Evolutionary conservation across 768 basidiomycete genomes (phyloP), one percentile per base, ranked within the genome.

Genomic region (Hortiboletus flavorubellus): DNA sequence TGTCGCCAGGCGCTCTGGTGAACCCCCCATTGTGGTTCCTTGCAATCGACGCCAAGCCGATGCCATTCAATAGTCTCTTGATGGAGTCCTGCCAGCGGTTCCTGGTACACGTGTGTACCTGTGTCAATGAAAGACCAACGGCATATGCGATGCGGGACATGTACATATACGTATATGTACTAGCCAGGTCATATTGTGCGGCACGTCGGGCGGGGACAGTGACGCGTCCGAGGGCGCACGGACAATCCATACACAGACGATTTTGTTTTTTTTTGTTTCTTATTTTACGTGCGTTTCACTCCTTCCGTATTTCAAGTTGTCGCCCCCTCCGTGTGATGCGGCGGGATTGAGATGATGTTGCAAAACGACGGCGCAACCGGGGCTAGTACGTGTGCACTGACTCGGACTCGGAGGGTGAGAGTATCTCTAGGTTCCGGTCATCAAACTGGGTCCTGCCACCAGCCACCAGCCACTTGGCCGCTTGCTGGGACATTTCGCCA

Each of bases 231-330:
- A 35, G 34, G 7, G 14, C 5, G 34, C 34, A 35, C 34, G 5
- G 34, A 35, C 34, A 14, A 5, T 26, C 2, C 26, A 26, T 26
- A 26, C 26, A 5, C 12, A 34, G 31, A 26, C 30, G 6, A n/a
- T n/a, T n/a, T n/a, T n/a, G n/a, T n/a, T n/a, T n/a, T n/a, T n/a
- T n/a, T n/a, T n/a, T 33, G 11, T 3, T 10, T 2, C 16, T 39
- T 38, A 14, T 48, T 54, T 50, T 52, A 61, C 53, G 53, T 58
- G 60, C 34, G 14, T 54, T 60, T 61, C 60, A 61, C 56, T 53
- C 43, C 53, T 35, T n/a, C n/a, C 53, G 34, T 35, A 14, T 35
- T n/a, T n/a, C n/a, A n/a, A n/a, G n/a, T 39, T 8, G 44, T 23
- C 48, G 35, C 30, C 48, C n/a, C n/a, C n/a, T n/a, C n/a, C n/a